Evolutionary conservation across 139 green algal species (phyloP).

Genomic region (Zygnema circumcarinatum): DNA sequence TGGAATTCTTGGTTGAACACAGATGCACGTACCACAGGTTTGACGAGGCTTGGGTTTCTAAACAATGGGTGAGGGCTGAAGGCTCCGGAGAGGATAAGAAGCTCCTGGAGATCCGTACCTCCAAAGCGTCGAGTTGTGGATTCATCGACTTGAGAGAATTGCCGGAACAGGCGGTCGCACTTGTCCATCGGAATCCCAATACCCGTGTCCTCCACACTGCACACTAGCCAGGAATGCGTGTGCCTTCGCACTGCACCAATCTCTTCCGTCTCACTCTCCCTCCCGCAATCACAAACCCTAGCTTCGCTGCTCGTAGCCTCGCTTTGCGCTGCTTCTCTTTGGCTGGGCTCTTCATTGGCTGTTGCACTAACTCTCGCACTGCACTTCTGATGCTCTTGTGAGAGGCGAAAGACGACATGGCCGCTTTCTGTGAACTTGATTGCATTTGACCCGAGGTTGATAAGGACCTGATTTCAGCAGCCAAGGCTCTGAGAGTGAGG

Average conservation of each 20-base stretch:
- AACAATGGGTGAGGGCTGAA: too few relatives aligned
- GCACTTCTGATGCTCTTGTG: neutral
- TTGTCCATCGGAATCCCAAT: conserved; percentile 33
- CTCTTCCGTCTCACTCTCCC: neutral
- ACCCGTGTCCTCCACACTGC: conserved; percentile 27
- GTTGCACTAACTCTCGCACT: neutral
- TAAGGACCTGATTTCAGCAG: conserved; percentile 50
- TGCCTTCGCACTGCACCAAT: neutral
- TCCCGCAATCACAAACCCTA: too few relatives aligned
- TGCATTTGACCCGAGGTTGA: conserved; percentile 53
- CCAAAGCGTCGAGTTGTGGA: conserved; percentile 38
- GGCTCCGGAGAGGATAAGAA: too few relatives aligned
- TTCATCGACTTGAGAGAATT: conserved; percentile 39
- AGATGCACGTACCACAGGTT: too few relatives aligned
- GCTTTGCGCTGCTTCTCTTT: neutral
- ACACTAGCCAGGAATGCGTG: neutral
- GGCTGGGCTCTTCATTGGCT: neutral
- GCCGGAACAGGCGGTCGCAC: conserved; percentile 18
- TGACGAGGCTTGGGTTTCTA: too few relatives aligned
- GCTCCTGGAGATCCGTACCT: conserved; percentile 2
- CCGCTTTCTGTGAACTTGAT: conserved; percentile 54
- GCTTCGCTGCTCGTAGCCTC: neutral
- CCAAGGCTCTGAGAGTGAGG: too few relatives aligned
- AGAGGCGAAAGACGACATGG: conserved; percentile 33
- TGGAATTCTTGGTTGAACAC: too few relatives aligned